These are phyloP conservation scores for Pythium aphanidermatum DNA, from an alignment of 352 stramenopile genomes.

Conservation along the genomic window DNA sequence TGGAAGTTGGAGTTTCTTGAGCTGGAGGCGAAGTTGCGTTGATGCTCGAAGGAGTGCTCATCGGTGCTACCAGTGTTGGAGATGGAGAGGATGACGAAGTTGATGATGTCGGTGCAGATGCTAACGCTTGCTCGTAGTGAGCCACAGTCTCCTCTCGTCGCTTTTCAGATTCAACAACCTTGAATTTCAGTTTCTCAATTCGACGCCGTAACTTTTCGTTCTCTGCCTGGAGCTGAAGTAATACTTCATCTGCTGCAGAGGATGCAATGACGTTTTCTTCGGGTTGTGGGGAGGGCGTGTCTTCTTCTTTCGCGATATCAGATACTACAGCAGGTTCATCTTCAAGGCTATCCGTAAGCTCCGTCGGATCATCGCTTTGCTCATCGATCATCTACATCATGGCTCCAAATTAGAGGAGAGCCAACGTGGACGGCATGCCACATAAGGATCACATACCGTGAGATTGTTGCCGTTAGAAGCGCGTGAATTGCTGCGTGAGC, in stretches of 20 bases:
- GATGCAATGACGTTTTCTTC: conserved; percentile 13
- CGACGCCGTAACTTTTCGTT: conserved; percentile 71
- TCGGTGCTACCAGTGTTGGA: conserved; percentile 4
- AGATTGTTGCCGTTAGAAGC: conserved; percentile 40
- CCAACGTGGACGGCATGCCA: no score
- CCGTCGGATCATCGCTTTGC: conserved; percentile 49
- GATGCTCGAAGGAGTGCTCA: not conserved
- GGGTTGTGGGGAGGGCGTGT: conserved; percentile 25
- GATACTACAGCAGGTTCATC: conserved; percentile 35
- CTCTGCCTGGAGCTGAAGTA: conserved; percentile 56
- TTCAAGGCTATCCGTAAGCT: conserved; percentile 50
- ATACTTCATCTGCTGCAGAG: conserved; percentile 26
- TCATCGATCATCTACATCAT: conserved; percentile 70
- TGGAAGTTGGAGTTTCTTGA: conserved; percentile 8
- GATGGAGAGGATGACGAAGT: no score
- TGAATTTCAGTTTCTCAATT: conserved; percentile 72
- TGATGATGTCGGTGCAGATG: conserved; percentile 6
- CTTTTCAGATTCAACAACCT: conserved; percentile 47
- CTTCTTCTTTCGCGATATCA: conserved; percentile 32
- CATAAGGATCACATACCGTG: no score
- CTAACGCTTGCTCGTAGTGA: conserved; percentile 31
- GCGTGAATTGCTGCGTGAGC: conserved; percentile 32
- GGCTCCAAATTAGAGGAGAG: no score
- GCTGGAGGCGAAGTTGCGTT: conserved; percentile 15
- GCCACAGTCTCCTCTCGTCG: conserved; percentile 47